These are phyloP conservation scores for Penicillium thymicola DNA, from an alignment of 2,329 filamentous ascomycete genomes.

Conservation along the genomic window DNA sequence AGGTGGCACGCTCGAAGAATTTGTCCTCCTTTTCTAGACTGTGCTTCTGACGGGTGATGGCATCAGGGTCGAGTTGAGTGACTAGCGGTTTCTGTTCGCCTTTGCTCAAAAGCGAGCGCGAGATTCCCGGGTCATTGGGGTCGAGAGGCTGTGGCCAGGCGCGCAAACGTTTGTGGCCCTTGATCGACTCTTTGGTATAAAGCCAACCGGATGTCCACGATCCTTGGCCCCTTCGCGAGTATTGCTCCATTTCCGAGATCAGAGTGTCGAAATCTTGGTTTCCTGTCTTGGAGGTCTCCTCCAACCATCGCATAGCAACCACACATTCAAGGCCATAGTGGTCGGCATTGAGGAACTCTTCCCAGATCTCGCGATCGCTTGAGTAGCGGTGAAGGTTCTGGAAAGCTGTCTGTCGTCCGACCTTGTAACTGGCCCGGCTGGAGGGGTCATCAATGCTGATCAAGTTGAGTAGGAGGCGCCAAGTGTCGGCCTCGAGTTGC, in stretches of 20 bases:
- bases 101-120: constrained; percentile 55
- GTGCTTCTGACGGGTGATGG: constrained; percentile 72
- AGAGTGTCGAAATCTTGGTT: constrained; percentile 71
- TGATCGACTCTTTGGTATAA: constrained; percentile 85
- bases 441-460: constrained; percentile 65
- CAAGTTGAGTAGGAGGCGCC: constrained; percentile 77
- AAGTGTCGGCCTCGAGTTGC: constrained; percentile 83
- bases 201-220: constrained; percentile 88
- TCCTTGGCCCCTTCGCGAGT: constrained; percentile 70
- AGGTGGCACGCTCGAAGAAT: constrained; percentile 84
- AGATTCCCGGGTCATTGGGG: constrained; percentile 56
- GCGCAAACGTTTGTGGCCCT: constrained; percentile 78
- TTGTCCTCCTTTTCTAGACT: constrained; percentile 78
- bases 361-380: constrained; percentile 62
- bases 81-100: constrained; percentile 64
- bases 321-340: constrained; percentile 72
- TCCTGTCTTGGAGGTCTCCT: constrained; percentile 66
- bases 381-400: constrained; percentile 55
- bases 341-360: constrained; percentile 71
- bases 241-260: constrained; percentile 70
- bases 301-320: constrained; percentile 80
- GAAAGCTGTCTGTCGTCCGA: constrained; percentile 40
- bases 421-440: constrained; percentile 37
- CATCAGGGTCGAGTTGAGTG: constrained; percentile 90
- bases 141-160: constrained; percentile 65